Percentiles rank a stretch among this genome's conserved stretches.
Conservation (phyloP, 1,139 yeast species). For the Blastobotrys aristatus region DNA sequence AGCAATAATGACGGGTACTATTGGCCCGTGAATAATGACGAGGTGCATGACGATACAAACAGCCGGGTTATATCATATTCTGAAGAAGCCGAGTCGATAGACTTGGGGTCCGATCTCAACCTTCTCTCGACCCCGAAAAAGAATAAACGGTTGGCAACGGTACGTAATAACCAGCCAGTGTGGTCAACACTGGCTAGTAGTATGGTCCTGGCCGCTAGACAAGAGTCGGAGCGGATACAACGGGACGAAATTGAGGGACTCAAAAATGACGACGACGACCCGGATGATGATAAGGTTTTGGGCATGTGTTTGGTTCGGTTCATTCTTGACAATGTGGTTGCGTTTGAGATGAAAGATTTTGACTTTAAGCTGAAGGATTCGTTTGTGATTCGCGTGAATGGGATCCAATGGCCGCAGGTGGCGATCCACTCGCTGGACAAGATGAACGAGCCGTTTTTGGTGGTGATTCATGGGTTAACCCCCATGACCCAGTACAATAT, state of each 20-base stretch:
- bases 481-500: slow-evolving; percentile 35
- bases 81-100: slow-evolving; percentile 8
- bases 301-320: slow-evolving; percentile 27
- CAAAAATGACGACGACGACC: slow-evolving; percentile 7
- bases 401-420: slow-evolving; percentile 36
- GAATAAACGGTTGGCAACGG: slow-evolving; percentile 27
- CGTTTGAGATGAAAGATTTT: slow-evolving; percentile 28
- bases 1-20: background rate
- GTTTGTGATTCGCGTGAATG: slow-evolving; percentile 32
- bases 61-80: slow-evolving; percentile 11
- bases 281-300: background rate
- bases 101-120: slow-evolving; percentile 12
- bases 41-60: background rate
- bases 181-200: slow-evolving; percentile 37
- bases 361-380: slow-evolving; percentile 20
- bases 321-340: slow-evolving; percentile 32
- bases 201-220: slow-evolving; percentile 35
- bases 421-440: slow-evolving; percentile 22
- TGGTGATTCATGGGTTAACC: slow-evolving; percentile 34
- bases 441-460: slow-evolving; percentile 19
- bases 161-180: slow-evolving; percentile 33
- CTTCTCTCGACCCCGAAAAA: slow-evolving; percentile 16
- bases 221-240: slow-evolving; percentile 23
- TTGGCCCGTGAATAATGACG: background rate
- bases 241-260: slow-evolving; percentile 5